Percentiles rank a stretch among this genome's conserved stretches.
These are phyloP conservation scores for Stephanodiscus minutulus DNA, from an alignment of 108 stramenopile species.

Conservation along the genomic window DNA sequence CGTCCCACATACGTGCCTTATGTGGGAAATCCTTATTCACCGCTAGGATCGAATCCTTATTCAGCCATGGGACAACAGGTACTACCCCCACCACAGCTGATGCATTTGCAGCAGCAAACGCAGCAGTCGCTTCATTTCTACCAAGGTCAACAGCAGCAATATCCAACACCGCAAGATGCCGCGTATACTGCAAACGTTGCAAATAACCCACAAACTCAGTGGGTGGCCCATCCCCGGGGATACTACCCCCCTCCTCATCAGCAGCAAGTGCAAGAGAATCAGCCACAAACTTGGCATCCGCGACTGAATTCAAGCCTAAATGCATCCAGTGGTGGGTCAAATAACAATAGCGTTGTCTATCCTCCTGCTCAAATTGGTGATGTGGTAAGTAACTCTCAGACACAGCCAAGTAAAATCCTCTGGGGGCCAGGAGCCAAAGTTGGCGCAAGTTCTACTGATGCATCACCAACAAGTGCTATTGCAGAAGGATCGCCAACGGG, in stretches of 20 bases:
- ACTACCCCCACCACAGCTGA: not conserved
- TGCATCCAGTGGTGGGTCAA: not conserved
- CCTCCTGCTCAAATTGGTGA: not conserved
- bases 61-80: conserved; percentile 20
- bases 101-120: conserved; percentile 22
- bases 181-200: conserved; percentile 6
- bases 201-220: conserved; percentile 11
- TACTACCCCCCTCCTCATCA: conserved; percentile 20
- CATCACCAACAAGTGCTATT: not conserved
- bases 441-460: not conserved
- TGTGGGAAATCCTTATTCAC: conserved; percentile 18
- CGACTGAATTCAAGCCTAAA: conserved; percentile 10
- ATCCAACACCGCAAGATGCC: conserved; percentile 12
- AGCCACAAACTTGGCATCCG: conserved; percentile 4
- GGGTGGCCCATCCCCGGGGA: conserved; percentile 12
- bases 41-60: conserved; percentile 8
- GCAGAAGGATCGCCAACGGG: not conserved
- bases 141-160: conserved; percentile 18
- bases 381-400: conserved; percentile 7
- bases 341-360: conserved; percentile 1
- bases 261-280: conserved; percentile 14
- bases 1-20: conserved; percentile 21
- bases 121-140: conserved; percentile 18
- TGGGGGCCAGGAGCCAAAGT: conserved; percentile 19
- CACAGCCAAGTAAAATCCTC: conserved; percentile 7